phyloP scores from a whole-genome alignment of 2,329 filamentous ascomycete species.

The Nemania sp. region DNA sequence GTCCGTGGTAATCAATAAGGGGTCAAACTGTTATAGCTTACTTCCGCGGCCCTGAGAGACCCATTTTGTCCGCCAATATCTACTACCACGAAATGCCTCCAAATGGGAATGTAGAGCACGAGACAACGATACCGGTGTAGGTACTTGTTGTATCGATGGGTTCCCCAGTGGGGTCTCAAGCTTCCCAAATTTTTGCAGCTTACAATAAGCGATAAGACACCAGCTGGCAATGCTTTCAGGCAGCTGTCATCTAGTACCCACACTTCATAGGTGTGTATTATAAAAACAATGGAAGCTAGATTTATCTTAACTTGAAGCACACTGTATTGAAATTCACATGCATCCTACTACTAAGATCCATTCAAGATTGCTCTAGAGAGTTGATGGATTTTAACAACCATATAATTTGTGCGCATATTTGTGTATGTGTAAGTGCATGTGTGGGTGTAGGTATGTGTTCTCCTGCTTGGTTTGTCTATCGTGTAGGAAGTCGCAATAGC shows the following conservation, averaged over 20 bases:
- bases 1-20: background rate
- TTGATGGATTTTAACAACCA: too few relatives aligned
- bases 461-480: too few relatives aligned
- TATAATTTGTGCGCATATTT: too few relatives aligned
- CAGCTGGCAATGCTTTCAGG: background rate
- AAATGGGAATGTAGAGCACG: constrained; percentile 14
- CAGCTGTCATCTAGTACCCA: background rate
- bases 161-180: constrained; percentile 16
- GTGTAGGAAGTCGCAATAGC: too few relatives aligned
- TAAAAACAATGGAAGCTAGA: too few relatives aligned
- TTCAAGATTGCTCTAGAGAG: too few relatives aligned
- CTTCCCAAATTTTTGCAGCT: constrained; percentile 38
- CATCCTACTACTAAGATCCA: too few relatives aligned
- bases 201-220: constrained; percentile 25
- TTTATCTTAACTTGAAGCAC: too few relatives aligned
- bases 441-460: too few relatives aligned
- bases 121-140: constrained; percentile 25
- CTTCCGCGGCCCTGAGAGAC: constrained; percentile 47
- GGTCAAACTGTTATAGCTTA: constrained; percentile 30
- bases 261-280: too few relatives aligned
- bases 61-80: constrained; percentile 40
- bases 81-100: constrained; percentile 5
- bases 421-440: too few relatives aligned
- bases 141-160: background rate
- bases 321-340: too few relatives aligned